phyloP scores from a whole-genome alignment of 768 basidiomycete genomes.

The Lentinula guzmanii region DNA sequence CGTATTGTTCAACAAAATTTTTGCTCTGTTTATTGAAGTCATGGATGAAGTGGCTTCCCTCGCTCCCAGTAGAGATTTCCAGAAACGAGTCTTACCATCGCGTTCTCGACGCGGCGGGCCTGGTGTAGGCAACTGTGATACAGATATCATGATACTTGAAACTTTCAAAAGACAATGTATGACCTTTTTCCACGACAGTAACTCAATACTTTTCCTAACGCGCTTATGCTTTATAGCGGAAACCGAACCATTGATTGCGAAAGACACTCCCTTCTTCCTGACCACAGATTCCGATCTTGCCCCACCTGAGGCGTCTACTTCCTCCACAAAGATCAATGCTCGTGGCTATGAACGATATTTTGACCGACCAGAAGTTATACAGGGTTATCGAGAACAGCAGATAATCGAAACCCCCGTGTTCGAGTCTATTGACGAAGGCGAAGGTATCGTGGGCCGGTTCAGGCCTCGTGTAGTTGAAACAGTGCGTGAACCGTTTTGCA shows the following conservation, averaged over 20 bases:
- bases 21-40: background rate
- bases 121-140: conserved; percentile 72
- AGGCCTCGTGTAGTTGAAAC: conserved; percentile 65
- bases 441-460: conserved; percentile 51
- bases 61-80: conserved; percentile 34
- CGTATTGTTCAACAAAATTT: background rate
- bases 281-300: conserved; percentile 63
- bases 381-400: conserved; percentile 61
- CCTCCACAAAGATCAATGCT: conserved; percentile 39
- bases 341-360: conserved; percentile 69
- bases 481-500: conserved; percentile 37
- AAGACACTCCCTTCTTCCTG: conserved; percentile 58
- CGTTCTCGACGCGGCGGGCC: conserved; percentile 77
- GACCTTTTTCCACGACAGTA: conserved; percentile 19
- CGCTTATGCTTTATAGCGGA: conserved; percentile 41
- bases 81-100: conserved; percentile 78
- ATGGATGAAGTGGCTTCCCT: background rate
- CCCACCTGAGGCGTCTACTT: conserved; percentile 24
- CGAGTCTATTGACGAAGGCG: conserved; percentile 37
- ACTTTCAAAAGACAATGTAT: conserved; percentile 71
- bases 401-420: conserved; percentile 79
- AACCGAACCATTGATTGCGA: conserved; percentile 65
- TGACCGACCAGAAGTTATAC: conserved; percentile 69
- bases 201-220: conserved; percentile 15
- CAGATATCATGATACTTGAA: conserved; percentile 81